Percentiles rank a stretch among this genome's conserved stretches.
Conservation (phyloP, 2,329 filamentous ascomycete species). For the Fusarium fracticaudum region DNA sequence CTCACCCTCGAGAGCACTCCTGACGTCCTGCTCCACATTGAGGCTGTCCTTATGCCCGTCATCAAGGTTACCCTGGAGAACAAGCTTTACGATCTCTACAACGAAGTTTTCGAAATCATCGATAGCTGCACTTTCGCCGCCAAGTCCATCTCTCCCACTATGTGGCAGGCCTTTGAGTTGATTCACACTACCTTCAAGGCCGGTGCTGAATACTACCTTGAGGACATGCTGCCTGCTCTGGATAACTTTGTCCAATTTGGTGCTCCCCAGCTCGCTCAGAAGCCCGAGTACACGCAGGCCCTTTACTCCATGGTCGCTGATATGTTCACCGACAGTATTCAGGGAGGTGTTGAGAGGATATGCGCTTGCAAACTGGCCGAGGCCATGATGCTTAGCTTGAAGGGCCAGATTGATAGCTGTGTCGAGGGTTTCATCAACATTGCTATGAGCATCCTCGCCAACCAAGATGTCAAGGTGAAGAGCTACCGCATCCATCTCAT, state of each 20-base stretch:
- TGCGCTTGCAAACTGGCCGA: constrained; percentile 98
- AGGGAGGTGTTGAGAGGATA: constrained; percentile 92
- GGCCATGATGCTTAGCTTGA: constrained; percentile 94
- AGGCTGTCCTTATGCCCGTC: constrained; percentile 96
- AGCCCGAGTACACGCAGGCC: constrained; percentile 86
- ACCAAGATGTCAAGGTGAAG: constrained; percentile 84
- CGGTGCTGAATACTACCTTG: constrained; percentile 94
- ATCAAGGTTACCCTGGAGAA: constrained; percentile 97
- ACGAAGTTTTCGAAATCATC: constrained; percentile 98
- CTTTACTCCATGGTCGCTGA: constrained; percentile 94
- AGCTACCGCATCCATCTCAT: constrained; percentile 95
- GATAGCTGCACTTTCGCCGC: constrained; percentile 99
- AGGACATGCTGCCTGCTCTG: constrained; percentile 97
- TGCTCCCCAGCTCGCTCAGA: constrained; percentile 79
- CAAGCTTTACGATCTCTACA: constrained; percentile 97
- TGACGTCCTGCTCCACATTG: constrained; percentile 92
- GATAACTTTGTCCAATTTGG: constrained; percentile 99
- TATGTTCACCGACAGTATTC: constrained; percentile 92
- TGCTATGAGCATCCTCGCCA: constrained; percentile 83
- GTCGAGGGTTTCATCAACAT: constrained; percentile 89
- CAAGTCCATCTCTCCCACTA: constrained; percentile 92
- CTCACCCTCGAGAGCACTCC: constrained; percentile 96
- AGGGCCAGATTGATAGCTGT: constrained; percentile 87
- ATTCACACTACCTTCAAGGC: constrained; percentile 98
- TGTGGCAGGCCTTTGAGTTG: constrained; percentile 98